A percentile compares a stretch with the other conserved stretches of the same genome.
Evolutionary conservation across 768 basidiomycete species (phyloP).

Genomic region (Sporobolomyces phaffii): DNA sequence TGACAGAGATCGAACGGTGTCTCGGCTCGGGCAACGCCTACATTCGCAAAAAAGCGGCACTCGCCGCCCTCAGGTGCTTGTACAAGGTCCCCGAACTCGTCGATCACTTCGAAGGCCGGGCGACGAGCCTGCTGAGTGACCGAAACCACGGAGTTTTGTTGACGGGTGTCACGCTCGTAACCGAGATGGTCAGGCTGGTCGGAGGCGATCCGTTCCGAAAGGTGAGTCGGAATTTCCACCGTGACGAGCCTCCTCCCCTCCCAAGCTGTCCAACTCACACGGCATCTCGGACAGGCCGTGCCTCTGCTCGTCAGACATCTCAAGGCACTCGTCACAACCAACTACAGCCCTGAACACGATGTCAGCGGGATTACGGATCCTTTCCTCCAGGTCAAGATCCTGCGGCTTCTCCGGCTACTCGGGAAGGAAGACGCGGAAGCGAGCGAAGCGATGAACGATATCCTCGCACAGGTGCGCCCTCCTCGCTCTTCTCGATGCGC

Average conservation of each 20-base stretch:
- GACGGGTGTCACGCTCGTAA: slow-evolving; percentile 86
- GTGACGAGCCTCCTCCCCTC: too few relatives aligned
- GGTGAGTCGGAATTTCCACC: slow-evolving; percentile 51
- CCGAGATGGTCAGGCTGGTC: slow-evolving; percentile 86
- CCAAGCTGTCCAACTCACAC: too few relatives aligned
- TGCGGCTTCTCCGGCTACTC: slow-evolving; percentile 79
- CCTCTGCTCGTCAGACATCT: slow-evolving; percentile 88
- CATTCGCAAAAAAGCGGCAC: slow-evolving; percentile 96
- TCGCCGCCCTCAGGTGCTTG: slow-evolving; percentile 88
- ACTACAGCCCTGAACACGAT: slow-evolving; percentile 97
- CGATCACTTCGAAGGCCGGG: slow-evolving; percentile 82
- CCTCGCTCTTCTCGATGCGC: too few relatives aligned
- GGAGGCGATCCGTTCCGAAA: slow-evolving; percentile 78
- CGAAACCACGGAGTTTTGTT: slow-evolving; percentile 94
- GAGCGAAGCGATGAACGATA: slow-evolving; percentile 97
- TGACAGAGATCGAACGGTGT: slow-evolving; percentile 95
- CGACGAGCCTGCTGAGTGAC: slow-evolving; percentile 85
- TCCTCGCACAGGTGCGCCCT: slow-evolving; percentile 71
- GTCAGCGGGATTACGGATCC: slow-evolving; percentile 99
- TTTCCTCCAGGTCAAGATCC: slow-evolving; percentile 83
- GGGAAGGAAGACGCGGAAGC: slow-evolving; percentile 77
- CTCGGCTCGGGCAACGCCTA: slow-evolving; percentile 96
- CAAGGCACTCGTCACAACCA: slow-evolving; percentile 88
- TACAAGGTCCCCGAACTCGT: slow-evolving; percentile 93
- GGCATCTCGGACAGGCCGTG: too few relatives aligned